Percentiles rank a stretch among this genome's conserved stretches.
Conservation (phyloP, 257 asterid species). For the Schizonepeta tenuifolia region DNA sequence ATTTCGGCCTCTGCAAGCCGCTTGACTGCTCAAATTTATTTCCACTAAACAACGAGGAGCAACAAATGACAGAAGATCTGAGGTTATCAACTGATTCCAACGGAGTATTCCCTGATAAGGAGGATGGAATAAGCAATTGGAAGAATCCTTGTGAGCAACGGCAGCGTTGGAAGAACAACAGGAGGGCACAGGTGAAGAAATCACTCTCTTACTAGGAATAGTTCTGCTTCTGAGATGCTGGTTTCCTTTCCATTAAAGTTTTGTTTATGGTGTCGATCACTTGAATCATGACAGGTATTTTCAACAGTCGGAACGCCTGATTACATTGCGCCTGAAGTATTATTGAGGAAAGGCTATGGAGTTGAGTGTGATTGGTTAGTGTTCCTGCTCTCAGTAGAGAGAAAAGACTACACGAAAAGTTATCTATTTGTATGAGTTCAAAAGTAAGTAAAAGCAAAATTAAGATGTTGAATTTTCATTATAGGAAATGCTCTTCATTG, state of each 20-base stretch:
- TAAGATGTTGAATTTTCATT: background rate
- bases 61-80: conserved; percentile 15
- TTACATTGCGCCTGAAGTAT: conserved; percentile 93
- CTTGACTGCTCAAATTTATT: conserved; percentile 47
- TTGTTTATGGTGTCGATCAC: background rate
- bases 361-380: conserved; percentile 90
- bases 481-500: conserved; percentile 23
- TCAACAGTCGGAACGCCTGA: conserved; percentile 96
- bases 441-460: background rate
- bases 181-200: conserved; percentile 50
- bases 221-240: background rate
- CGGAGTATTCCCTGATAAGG: conserved; percentile 45
- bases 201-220: too few species aligned
- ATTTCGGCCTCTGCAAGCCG: conserved; percentile 84
- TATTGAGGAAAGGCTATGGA: conserved; percentile 83
- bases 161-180: conserved; percentile 59
- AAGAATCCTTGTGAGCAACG: conserved; percentile 52
- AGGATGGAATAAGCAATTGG: conserved; percentile 45
- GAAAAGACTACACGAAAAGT: background rate
- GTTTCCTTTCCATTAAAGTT: background rate
- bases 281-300: conserved; percentile 59
- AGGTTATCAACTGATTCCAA: conserved; percentile 22
- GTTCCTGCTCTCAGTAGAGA: conserved; percentile 1
- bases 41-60: conserved; percentile 36
- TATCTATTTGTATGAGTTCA: background rate